Conservation (phyloP, 164 flowering plant genomes). For the Aristolochia contorta region DNA sequence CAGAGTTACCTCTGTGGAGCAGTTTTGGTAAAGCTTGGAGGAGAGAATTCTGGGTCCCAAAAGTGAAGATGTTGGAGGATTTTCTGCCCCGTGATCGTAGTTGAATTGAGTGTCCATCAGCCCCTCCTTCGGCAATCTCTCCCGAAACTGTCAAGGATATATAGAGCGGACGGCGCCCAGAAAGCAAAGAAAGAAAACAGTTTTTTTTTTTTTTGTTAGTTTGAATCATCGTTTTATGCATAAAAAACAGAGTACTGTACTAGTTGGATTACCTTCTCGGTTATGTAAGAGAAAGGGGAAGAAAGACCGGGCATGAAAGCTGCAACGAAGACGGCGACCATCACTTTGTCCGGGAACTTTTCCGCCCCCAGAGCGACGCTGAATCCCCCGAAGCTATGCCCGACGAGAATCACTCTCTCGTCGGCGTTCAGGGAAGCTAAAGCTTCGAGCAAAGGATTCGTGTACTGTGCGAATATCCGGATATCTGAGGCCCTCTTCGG, state of each 20-base stretch:
- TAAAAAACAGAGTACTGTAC: background rate
- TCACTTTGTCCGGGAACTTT: constrained; percentile 26
- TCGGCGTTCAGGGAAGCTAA: constrained; percentile 17
- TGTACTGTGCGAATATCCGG: constrained; percentile 17
- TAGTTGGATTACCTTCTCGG: constrained; percentile 16
- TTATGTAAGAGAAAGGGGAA: constrained; percentile 14
- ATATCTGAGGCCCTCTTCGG: constrained; percentile 10
- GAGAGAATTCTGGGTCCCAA: constrained; percentile 27
- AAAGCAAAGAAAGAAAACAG: too few relatives aligned
- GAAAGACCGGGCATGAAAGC: constrained; percentile 30
- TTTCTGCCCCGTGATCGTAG: background rate
- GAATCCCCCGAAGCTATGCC: constrained; percentile 32
- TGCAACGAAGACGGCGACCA: constrained; percentile 26
- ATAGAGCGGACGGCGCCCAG: too few relatives aligned
- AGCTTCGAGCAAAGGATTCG: constrained; percentile 27
- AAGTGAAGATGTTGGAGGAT: background rate
- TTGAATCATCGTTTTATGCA: too few relatives aligned
- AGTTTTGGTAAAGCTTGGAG: constrained; percentile 22
- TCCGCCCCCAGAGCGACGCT: constrained; percentile 28
- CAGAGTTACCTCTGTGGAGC: constrained; percentile 25
- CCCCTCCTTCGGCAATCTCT: too few relatives aligned
- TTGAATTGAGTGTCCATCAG: constrained; percentile 27
- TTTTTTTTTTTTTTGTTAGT: too few relatives aligned
- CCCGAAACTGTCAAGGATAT: too few relatives aligned
- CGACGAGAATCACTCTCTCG: constrained; percentile 35